Evolutionary conservation across 2,329 filamentous ascomycete genomes (phyloP), one percentile per base, ranked within the genome.

Genomic region (Colletotrichum kahawae): DNA sequence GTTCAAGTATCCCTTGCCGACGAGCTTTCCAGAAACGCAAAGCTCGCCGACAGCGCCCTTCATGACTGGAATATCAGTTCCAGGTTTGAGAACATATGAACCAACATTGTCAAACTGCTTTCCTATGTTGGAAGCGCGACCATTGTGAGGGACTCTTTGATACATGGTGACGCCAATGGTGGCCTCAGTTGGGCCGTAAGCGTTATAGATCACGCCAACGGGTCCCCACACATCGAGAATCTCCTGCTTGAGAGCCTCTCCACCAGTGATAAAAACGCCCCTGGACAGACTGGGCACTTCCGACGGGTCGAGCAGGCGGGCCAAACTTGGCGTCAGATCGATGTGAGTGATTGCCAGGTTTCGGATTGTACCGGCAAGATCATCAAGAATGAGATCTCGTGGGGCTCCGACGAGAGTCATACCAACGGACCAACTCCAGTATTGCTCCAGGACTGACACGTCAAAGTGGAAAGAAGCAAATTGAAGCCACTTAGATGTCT

Each of bases 401-500:
- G 95, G 94, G 8, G 95, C 95, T 3, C 94, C 93, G 3, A 96
- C 93, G 1, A 98, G 90, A 5, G 94, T 93, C 31, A 98, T 95
- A 2, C 95, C 95, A 1, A 97, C 94, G 33, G 93, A 95, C 96
- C 96, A 98, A 73, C 93, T 97, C 95, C 95, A 98, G 82, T 96
- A 98, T 80, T 98, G 96, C 81, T 98, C 96, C 1, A 98, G 88
- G 0, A 98, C 94, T 2, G 95, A 97, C 5, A 98, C 96, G 79
- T 98, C 96, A 76, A 98, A 98, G 82, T 98, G 96, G 71, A 98
- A 95, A 0, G 95, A 96, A 2, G 96, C 96, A 81, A 98, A 98
- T 81, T 98, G 96, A 1, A 98, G 87, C 93, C 95, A 98, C 73
- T 94, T 91, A 0, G 95, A 97, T 0, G 90, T 81, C 0, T 87